These are phyloP conservation scores for Durotheca rogersii DNA, from an alignment of 495 filamentous ascomycete genomes.

Conservation along the genomic window DNA sequence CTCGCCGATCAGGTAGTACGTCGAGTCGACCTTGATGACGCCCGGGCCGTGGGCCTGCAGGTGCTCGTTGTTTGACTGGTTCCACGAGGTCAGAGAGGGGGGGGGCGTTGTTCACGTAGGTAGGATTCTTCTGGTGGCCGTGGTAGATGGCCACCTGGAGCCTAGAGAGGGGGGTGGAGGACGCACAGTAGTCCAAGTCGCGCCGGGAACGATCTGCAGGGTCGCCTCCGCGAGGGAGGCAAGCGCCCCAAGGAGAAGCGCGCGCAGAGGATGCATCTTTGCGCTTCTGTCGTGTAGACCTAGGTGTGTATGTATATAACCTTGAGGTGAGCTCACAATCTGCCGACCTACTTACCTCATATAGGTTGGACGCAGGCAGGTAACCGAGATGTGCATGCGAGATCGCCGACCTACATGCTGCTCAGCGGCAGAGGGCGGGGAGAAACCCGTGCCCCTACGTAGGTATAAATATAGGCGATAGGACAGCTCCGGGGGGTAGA, in stretches of 20 bases:
- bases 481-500: conserved; percentile 3
- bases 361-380: too few relatives aligned
- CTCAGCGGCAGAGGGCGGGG: conserved; percentile 7
- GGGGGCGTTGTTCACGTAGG: background rate
- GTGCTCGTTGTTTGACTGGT: conserved; percentile 55
- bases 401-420: conserved; percentile 24
- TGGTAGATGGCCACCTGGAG: background rate
- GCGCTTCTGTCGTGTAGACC: background rate
- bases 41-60: conserved; percentile 63
- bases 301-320: background rate
- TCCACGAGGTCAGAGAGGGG: too few relatives aligned
- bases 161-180: background rate
- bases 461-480: conserved; percentile 30
- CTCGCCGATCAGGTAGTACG: conserved; percentile 66
- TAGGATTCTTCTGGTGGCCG: too few relatives aligned
- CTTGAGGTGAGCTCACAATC: too few relatives aligned
- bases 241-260: conserved; percentile 20
- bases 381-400: conserved; percentile 11
- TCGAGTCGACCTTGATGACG: conserved; percentile 53
- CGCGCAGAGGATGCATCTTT: conserved; percentile 19
- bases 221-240: conserved; percentile 32
- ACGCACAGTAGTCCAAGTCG: conserved; percentile 50
- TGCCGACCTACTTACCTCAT: too few relatives aligned
- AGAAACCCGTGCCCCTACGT: too few relatives aligned
- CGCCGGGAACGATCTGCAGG: conserved; percentile 51